A percentile compares a stretch with the other conserved stretches of the same genome.
Evolutionary conservation across 2,329 filamentous ascomycete species (phyloP).

Genomic region (Pyrenochaeta sp.): DNA sequence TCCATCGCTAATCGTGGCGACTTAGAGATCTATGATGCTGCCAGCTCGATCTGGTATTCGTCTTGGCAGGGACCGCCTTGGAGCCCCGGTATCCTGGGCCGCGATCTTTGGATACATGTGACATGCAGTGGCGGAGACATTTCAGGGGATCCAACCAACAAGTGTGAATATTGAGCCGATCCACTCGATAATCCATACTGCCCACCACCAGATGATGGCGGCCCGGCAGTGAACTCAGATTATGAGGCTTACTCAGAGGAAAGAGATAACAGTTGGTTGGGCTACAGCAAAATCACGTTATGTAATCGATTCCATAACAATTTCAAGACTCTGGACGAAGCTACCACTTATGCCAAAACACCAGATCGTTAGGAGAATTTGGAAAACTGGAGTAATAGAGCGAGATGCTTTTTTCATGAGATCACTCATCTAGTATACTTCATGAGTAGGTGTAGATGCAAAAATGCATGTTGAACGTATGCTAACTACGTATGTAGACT

Average conservation of each 20-base stretch:
- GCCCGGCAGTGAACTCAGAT: background rate
- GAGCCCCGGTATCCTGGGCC: background rate
- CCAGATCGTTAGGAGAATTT: background rate
- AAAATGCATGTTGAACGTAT: background rate
- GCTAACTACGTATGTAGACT: background rate
- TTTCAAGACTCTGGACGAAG: background rate
- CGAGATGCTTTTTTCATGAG: constrained; percentile 2
- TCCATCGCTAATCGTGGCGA: too few species aligned
- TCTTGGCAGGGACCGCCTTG: constrained; percentile 1
- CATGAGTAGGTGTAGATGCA: background rate
- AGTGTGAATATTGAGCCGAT: background rate
- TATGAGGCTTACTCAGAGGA: background rate
- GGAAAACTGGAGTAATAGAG: constrained; percentile 3
- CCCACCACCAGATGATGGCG: background rate
- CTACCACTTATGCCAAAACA: background rate
- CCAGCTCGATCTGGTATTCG: constrained; percentile 1
- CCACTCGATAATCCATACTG: background rate
- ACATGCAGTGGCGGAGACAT: background rate
- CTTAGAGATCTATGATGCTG: background rate
- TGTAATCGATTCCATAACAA: constrained; percentile 1
- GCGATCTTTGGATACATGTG: constrained; percentile 1
- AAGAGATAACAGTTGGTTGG: background rate
- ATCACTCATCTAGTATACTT: constrained; percentile 2
- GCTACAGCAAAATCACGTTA: too few species aligned
- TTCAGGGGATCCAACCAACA: background rate